phyloP scores from a whole-genome alignment of 1,284 basidiomycete genomes.

The Ceratobasidium theobromae region DNA sequence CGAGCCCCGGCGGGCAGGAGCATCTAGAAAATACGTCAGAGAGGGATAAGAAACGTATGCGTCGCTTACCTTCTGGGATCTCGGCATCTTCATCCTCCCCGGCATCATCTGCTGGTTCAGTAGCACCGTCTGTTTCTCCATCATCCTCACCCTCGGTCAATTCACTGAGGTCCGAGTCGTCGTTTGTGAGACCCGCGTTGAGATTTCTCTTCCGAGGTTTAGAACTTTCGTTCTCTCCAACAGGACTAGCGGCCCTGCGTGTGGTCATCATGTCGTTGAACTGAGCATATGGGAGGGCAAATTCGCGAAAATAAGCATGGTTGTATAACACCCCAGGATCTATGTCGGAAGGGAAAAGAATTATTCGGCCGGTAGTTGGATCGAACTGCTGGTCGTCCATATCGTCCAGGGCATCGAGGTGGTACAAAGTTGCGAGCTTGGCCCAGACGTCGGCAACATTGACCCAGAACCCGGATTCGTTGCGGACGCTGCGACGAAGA shows the following conservation, averaged over 20 bases:
- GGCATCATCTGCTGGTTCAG: conserved; percentile 30
- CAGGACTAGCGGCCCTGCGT: conserved; percentile 28
- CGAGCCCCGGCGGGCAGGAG: conserved; percentile 8
- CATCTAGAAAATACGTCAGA: background rate
- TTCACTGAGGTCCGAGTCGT: conserved; percentile 31
- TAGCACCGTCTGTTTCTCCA: conserved; percentile 34
- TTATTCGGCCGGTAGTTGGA: background rate
- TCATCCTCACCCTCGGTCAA: conserved; percentile 36
- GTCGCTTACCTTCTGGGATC: conserved; percentile 31
- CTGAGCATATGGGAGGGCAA: conserved; percentile 35
- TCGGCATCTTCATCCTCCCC: conserved; percentile 30
- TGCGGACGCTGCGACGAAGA: conserved; percentile 67
- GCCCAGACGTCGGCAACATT: conserved; percentile 68
- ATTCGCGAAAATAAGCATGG: conserved; percentile 36
- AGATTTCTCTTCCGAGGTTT: conserved; percentile 27
- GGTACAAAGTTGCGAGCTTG: conserved; percentile 70
- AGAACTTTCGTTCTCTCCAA: conserved; percentile 12
- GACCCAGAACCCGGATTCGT: conserved; percentile 66
- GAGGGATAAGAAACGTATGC: background rate
- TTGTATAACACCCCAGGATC: conserved; percentile 16
- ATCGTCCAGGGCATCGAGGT: conserved; percentile 73
- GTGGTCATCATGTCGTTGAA: conserved; percentile 25
- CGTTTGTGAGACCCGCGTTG: conserved; percentile 27
- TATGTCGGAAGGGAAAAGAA: conserved; percentile 4
- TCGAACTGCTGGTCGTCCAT: conserved; percentile 55